Percentiles rank a stretch among this genome's conserved stretches.
phyloP scores from a whole-genome alignment of 2,329 filamentous ascomycete genomes.

The Herpotrichia juniperi region DNA sequence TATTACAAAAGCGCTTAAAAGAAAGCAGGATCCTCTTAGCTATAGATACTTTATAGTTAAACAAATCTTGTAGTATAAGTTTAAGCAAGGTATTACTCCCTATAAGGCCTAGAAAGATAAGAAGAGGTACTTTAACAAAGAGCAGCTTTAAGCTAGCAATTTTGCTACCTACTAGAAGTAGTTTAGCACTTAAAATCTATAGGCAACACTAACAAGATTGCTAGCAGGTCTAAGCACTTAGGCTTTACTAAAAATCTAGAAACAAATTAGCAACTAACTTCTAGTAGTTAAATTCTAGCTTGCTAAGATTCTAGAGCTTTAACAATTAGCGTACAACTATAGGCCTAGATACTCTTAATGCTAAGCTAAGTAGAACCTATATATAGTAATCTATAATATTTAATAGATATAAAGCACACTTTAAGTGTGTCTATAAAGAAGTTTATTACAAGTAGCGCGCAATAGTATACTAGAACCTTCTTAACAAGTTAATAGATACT shows the following conservation, averaged over 20 bases:
- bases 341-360: too few relatives aligned
- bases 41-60: constrained; percentile 82
- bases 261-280: constrained; percentile 55
- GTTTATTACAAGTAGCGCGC: too few relatives aligned
- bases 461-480: too few relatives aligned
- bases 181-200: constrained; percentile 61
- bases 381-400: too few relatives aligned
- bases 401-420: too few relatives aligned
- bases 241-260: constrained; percentile 51
- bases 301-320: constrained; percentile 43
- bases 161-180: constrained; percentile 50
- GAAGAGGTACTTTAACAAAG: constrained; percentile 54
- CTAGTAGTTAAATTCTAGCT: constrained; percentile 47
- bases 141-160: constrained; percentile 52
- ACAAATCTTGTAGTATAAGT: constrained; percentile 62
- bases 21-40: constrained; percentile 66
- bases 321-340: too few relatives aligned
- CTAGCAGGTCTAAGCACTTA: constrained; percentile 52
- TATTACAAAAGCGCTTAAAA: constrained; percentile 70
- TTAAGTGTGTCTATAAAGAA: too few relatives aligned
- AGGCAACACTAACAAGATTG: constrained; percentile 54
- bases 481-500: too few relatives aligned
- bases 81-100: constrained; percentile 53
- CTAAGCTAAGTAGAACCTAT: too few relatives aligned
- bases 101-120: constrained; percentile 57